Evolutionary conservation across 2,329 filamentous ascomycete genomes (phyloP).

Genomic region (Tothia fuscella): DNA sequence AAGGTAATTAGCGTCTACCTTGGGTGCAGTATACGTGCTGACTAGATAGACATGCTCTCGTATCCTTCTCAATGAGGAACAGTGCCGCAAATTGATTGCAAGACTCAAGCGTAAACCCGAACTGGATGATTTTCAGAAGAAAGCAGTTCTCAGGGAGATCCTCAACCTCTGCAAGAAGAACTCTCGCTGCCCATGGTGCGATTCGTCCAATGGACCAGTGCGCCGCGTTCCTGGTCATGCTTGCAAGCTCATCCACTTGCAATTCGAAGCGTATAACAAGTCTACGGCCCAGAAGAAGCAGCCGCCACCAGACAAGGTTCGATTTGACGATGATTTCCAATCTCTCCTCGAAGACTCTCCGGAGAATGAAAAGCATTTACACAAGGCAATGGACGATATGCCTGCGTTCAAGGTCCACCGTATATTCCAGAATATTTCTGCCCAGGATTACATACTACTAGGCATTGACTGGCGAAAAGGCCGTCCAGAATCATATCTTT

Average conservation of each 20-base stretch:
- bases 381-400: constrained; percentile 87
- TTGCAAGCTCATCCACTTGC: constrained; percentile 91
- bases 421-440: constrained; percentile 77
- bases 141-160: constrained; percentile 76
- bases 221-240: constrained; percentile 71
- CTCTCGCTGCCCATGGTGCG: constrained; percentile 70
- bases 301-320: constrained; percentile 66
- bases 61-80: constrained; percentile 69
- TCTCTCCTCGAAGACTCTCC: constrained; percentile 57
- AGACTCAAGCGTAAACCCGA: constrained; percentile 62
- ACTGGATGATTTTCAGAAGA: constrained; percentile 75
- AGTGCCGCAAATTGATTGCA: constrained; percentile 65
- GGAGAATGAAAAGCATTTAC: constrained; percentile 81
- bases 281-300: constrained; percentile 80
- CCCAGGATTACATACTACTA: constrained; percentile 79
- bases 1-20: constrained; percentile 75
- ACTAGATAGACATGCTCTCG: constrained; percentile 57
- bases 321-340: constrained; percentile 76
- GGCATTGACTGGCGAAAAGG: constrained; percentile 79
- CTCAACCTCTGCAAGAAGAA: constrained; percentile 83
- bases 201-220: constrained; percentile 76
- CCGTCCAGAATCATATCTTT: constrained; percentile 91
- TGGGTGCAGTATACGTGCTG: constrained; percentile 47
- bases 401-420: constrained; percentile 83
- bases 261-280: constrained; percentile 76